phyloP scores from a whole-genome alignment of 805 yeast species.

The Saccharomycopsis sp. region DNA sequence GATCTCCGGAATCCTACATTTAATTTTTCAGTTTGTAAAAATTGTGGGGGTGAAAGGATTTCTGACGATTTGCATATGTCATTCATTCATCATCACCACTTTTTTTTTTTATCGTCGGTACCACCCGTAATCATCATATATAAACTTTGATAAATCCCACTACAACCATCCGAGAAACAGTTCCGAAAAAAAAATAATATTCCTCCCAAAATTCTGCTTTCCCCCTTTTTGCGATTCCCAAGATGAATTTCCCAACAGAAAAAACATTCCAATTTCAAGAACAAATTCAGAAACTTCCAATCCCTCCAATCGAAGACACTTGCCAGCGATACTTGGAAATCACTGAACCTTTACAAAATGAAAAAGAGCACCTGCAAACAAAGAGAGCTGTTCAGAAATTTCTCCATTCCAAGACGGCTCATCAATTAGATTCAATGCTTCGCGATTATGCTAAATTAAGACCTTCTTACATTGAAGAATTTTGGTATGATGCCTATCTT shows the following conservation, averaged over 20 bases:
- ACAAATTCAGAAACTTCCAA: slow-evolving; percentile 61
- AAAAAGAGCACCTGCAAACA: slow-evolving; percentile 58
- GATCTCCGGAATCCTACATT: too few relatives aligned
- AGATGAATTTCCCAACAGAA: slow-evolving; percentile 16
- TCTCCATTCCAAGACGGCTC: slow-evolving; percentile 43
- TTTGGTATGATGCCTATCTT: slow-evolving; percentile 88
- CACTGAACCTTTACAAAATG: slow-evolving; percentile 76
- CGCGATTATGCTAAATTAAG: slow-evolving; percentile 54
- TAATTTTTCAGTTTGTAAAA: too few relatives aligned
- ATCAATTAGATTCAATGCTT: slow-evolving; percentile 55
- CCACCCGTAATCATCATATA: too few relatives aligned
- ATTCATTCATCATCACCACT: too few relatives aligned
- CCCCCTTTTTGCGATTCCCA: not conserved
- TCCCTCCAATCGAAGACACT: slow-evolving; percentile 67
- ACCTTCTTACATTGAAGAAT: slow-evolving; percentile 83
- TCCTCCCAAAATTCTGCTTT: not conserved
- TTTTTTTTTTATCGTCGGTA: too few relatives aligned
- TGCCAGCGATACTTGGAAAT: slow-evolving; percentile 58
- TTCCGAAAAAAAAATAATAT: not conserved
- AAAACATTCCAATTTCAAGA: slow-evolving; percentile 56
- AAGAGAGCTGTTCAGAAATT: slow-evolving; percentile 49
- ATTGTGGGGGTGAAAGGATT: too few relatives aligned
- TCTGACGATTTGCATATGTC: too few relatives aligned
- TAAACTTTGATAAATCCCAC: not conserved
- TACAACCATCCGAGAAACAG: not conserved